Percentiles rank a stretch among this genome's conserved stretches.
These are phyloP conservation scores for Zoysia pacifica DNA, from an alignment of 176 grass and related monocot genomes.

Conservation along the genomic window DNA sequence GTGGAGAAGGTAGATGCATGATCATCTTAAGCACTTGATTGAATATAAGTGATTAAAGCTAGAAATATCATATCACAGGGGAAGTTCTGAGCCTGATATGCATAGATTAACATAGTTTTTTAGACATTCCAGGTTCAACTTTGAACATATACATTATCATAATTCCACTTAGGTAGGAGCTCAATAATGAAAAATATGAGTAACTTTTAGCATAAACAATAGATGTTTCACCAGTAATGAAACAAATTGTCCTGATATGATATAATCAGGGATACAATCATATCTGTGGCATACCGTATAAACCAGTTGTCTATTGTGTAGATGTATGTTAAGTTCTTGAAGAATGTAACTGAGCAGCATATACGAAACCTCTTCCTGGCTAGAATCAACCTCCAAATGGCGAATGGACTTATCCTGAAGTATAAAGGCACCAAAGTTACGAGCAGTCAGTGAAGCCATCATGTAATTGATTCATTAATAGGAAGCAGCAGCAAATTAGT, in stretches of 20 bases:
- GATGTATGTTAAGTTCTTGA: too few species aligned
- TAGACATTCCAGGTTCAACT: slow-evolving; percentile 1
- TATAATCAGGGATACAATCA: not conserved
- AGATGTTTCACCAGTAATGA: not conserved
- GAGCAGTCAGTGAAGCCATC: not conserved
- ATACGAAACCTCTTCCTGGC: too few species aligned
- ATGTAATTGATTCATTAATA: not conserved
- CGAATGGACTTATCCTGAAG: slow-evolving; percentile 64
- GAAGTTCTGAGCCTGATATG: not conserved
- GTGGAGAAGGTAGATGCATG: slow-evolving; percentile 9
- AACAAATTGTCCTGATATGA: not conserved
- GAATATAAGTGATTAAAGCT: slow-evolving; percentile 20
- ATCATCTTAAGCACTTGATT: not conserved
- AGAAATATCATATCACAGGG: not conserved
- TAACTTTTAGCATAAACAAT: slow-evolving; percentile 9
- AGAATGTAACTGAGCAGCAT: not conserved
- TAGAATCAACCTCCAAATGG: too few species aligned
- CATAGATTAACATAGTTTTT: not conserved
- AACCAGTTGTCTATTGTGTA: not conserved
- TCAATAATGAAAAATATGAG: not conserved
- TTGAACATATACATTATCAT: too few species aligned
- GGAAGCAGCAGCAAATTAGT: too few species aligned
- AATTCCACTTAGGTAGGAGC: too few species aligned
- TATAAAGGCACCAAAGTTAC: not conserved
- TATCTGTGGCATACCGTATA: slow-evolving; percentile 12